phyloP scores from a whole-genome alignment of 2,329 filamentous ascomycete genomes.

The Apiospora phragmitis region DNA sequence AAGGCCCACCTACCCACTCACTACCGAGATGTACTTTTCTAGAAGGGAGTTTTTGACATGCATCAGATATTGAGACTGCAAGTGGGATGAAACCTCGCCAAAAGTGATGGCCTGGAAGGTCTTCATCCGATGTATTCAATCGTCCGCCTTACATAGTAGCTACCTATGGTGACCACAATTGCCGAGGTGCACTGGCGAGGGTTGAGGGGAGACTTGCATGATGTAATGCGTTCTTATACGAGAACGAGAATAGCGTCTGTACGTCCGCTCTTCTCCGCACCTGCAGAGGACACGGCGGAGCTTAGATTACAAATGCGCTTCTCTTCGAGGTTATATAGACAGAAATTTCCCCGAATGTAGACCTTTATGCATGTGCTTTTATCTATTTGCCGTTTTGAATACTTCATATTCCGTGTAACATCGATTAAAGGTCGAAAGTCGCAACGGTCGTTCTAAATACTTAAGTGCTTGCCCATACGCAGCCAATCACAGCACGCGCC shows the following conservation, averaged over 20 bases:
- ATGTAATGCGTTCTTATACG: background rate
- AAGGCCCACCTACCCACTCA: background rate
- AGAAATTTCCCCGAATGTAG: background rate
- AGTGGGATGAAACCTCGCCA: background rate
- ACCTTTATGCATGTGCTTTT: too few species aligned
- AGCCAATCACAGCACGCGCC: background rate
- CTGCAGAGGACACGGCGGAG: background rate
- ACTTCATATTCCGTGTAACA: background rate
- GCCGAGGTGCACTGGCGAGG: background rate
- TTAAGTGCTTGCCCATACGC: background rate
- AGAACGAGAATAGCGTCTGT: background rate
- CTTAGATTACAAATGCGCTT: background rate
- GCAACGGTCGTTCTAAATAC: background rate
- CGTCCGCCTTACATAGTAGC: background rate
- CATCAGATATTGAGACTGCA: background rate
- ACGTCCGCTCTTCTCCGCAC: background rate
- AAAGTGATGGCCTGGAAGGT: background rate
- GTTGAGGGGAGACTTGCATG: background rate
- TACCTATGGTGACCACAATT: background rate
- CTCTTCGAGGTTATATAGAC: background rate
- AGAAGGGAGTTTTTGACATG: background rate
- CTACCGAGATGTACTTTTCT: too few species aligned
- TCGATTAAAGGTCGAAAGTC: background rate
- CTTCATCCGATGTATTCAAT: background rate
- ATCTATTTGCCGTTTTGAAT: background rate